Evolutionary conservation across 2,329 filamentous ascomycete genomes (phyloP), one percentile per base, ranked within the genome.

Genomic region (Periconia digitata): DNA sequence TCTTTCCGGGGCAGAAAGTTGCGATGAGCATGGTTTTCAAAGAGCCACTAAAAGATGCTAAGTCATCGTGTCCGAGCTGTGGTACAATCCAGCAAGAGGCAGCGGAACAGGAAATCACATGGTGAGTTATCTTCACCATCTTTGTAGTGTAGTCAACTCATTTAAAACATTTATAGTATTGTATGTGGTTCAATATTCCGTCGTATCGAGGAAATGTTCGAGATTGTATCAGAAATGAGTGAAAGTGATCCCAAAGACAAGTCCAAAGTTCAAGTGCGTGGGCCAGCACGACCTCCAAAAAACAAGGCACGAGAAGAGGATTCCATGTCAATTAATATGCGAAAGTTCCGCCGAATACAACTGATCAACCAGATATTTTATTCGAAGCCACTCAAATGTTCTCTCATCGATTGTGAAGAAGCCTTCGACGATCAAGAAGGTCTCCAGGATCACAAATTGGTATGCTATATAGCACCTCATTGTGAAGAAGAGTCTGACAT

Each of bases 1-100:
- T 70, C 34, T 49, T 21, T 18, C 67, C 65, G 15, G 63, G 64
- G 10, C 66, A 71, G 38, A 48, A 51, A 21, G 63, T 66, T 4
- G 60, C 59, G 15, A 69, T 69, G 62, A 65, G 63, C 41, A 63
- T 69, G 58, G 43, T 64, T 2, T 68, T 67, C 27, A 35, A 47
- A 16, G 8, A 23, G 15, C 42, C 1, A 13, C 7, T 7, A 40
- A 12, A 6, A 21, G 21, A 24, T 3, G 5, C 16, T 18, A 20
- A 22, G 18, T 20, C n/a, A 6, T 39, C 32, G 3, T 49, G 46
- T 35, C 46, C 40, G 24, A 16, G 18, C 13, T 49, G 46, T 35
- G 20, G 35, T 4, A 22, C 21, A 12, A 20, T 32, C 20, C 13
- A 15, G 18, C 15, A 15, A 13, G 18, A 22, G 16, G n/a, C 18